These are phyloP conservation scores for Aplosporella prunicola DNA, from an alignment of 2,329 filamentous ascomycete species.

Conservation along the genomic window DNA sequence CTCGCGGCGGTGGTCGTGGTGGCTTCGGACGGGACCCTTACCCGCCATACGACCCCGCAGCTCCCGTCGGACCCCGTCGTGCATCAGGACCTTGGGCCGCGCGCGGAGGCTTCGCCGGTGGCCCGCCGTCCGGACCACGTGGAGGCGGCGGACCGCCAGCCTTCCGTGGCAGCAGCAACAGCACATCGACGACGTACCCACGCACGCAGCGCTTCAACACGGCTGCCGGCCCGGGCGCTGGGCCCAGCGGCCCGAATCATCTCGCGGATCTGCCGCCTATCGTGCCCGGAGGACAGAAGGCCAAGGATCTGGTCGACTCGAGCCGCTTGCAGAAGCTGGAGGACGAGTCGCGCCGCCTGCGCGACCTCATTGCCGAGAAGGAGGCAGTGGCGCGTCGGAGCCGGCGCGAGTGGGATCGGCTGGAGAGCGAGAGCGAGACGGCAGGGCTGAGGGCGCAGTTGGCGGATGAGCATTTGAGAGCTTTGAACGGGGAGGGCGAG, in stretches of 20 bases:
- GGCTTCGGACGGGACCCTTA: slow-evolving; percentile 26
- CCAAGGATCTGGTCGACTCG: slow-evolving; percentile 34
- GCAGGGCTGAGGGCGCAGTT: slow-evolving; percentile 37
- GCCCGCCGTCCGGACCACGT: slow-evolving; percentile 26
- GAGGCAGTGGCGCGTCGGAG: slow-evolving; percentile 35
- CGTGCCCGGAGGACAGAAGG: slow-evolving; percentile 32
- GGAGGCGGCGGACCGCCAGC: slow-evolving; percentile 20
- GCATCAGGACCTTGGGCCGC: slow-evolving; percentile 24
- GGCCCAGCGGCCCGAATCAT: slow-evolving; percentile 15
- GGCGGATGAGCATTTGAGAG: slow-evolving; percentile 37
- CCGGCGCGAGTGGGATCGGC: slow-evolving; percentile 37
- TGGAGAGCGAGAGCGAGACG: slow-evolving; percentile 35
- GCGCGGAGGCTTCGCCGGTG: slow-evolving; percentile 21
- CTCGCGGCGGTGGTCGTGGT: slow-evolving; percentile 32
- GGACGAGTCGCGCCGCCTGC: slow-evolving; percentile 37
- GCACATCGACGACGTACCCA: slow-evolving; percentile 36
- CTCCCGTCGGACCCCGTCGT: slow-evolving; percentile 24
- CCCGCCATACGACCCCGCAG: slow-evolving; percentile 20
- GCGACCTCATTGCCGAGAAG: slow-evolving; percentile 38
- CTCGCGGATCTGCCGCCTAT: slow-evolving; percentile 36
- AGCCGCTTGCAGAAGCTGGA: slow-evolving; percentile 37
- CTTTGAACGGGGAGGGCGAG: slow-evolving; percentile 31
- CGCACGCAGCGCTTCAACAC: slow-evolving; percentile 36
- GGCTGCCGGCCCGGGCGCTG: slow-evolving; percentile 11
- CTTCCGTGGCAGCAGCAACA: slow-evolving; percentile 34